Evolutionary conservation across 257 asterid genomes (phyloP).

Genomic region (Leptodermis oblonga): DNA sequence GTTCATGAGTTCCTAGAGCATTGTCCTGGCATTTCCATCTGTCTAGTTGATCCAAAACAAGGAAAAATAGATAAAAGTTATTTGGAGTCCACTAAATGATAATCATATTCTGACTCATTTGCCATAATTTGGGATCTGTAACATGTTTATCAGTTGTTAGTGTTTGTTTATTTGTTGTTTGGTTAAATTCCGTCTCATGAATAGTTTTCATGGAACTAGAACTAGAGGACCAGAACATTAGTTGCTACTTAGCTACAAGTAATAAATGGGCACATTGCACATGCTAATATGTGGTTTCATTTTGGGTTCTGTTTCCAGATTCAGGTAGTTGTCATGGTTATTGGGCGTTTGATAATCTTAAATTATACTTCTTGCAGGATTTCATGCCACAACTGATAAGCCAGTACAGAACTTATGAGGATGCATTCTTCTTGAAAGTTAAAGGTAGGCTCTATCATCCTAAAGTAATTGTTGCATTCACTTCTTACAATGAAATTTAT

Average conservation of each 20-base stretch:
- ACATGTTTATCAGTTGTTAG: neutral
- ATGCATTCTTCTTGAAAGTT: conserved; percentile 53
- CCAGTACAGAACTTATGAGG: conserved; percentile 64
- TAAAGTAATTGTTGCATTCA: neutral
- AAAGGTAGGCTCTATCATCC: conserved; percentile 43
- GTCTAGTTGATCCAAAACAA: neutral
- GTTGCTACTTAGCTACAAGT: neutral
- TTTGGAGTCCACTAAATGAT: neutral
- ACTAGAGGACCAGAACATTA: neutral
- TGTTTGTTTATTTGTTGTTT: no score
- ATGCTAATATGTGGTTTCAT: neutral
- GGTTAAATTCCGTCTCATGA: neutral
- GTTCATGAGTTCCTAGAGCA: neutral
- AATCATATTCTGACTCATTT: neutral
- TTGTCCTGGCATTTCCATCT: neutral
- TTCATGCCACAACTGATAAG: conserved; percentile 57
- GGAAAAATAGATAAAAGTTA: neutral
- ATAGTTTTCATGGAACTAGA: neutral
- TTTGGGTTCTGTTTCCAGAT: neutral
- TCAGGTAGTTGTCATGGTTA: neutral
- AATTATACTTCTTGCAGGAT: conserved; percentile 42
- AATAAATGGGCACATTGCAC: neutral
- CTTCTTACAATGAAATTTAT: neutral
- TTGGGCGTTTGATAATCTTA: neutral
- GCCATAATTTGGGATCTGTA: neutral